Base-by-base conservation (phyloP, 2,329 filamentous ascomycete genomes). In the Epicoccum nigrum region DNA sequence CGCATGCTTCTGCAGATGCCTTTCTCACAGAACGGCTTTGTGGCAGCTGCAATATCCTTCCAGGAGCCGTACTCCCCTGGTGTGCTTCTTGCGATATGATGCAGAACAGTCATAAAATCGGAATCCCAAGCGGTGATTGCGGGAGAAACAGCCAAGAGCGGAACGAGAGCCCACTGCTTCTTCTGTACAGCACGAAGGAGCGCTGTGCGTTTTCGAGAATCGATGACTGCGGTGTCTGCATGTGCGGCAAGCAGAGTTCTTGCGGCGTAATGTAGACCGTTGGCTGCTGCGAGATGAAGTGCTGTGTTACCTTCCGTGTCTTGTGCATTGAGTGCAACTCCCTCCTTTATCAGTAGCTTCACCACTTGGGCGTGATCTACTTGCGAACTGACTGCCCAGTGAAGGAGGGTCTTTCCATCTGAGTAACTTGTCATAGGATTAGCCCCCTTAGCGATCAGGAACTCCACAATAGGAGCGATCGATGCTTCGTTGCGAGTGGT, bases 61-160 rank as follows among this genome's bases (percentile, higher is more conserved):
- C 69, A 72, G 2, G 58, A 62, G 4, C 55, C 52, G 2, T 66
- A 48, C 1, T 47, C 27, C 31, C 55, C 52, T 1, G 69, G 69
- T 9, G 20, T 58, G 47, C 59, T 67, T 28, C 43, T 60, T 7
- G 60, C 64, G 20, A 67, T 62, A 19, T 68, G 62, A 35, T 72
- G 69, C n/a, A 72, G 40, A n/a, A 68, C 65, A 17, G 63, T 70
- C 47, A 60, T 53, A 12, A 66, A 68, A 25, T 62, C 59, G 30
- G 62, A 56, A 25, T 70, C 67, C 68, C 69, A 69, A 2, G 57
- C 60, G 11, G 69, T 71, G 25, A 63, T 62, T n/a, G 63, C 68
- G 1, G 67, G 67, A 21, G 65, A 58, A 11, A 60, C 56, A 2
- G 65, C 62, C 11, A 72, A 55, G 2, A 70, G 45, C 4, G 64